Base-by-base conservation (phyloP, 257 asterid genomes). In the Perilla frutescens region DNA sequence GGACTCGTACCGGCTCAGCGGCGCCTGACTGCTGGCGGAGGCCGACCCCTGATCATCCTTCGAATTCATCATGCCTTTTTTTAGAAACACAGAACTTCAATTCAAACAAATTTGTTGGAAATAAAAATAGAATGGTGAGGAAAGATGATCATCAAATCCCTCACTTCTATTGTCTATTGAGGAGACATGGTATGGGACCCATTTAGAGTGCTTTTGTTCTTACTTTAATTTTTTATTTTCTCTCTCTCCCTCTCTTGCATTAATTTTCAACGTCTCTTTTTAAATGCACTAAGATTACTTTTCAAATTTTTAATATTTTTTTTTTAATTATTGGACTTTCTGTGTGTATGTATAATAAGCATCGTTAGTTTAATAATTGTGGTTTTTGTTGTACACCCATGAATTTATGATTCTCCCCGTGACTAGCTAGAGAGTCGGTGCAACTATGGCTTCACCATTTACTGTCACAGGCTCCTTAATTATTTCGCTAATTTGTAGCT, bases 1-100 rank as follows among this genome's bases (percentile, higher is more conserved):
- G 0, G 98, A 87, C 68, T 89, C 97, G 68, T 93, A 93, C 0
- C 98, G 89, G 84, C 97, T 93, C 7, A 82, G 70, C 3, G 81
- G 85, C 4, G 69, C 77, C 12, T 62, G 77, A 37, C 44, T 48
- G 53, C 63, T 67, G 60, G 72, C 60, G 10, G 91, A 84, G 76
- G 74, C 88, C 41, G 67, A 79, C 48, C 81, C 94, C 3, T 77
- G 11, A 0, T 82, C 54, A 40, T 2, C 4, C 1, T 76, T 68
- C 4, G 89, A 77, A 26, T 76, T 85, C 89, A 86, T 85, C 26
- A 20, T 20, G 26, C 26, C 26, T 20, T 20, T 20, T 20, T 20
- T 20, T 20, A 20, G 26, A 20, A 75, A 71, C 62, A 63, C 12
- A 50, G 45, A 32, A 66, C 60, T 65, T 62, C 82, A 83, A 70